Evolutionary conservation across 257 asterid genomes (phyloP).

Genomic region (Thymus quinquecostatus): DNA sequence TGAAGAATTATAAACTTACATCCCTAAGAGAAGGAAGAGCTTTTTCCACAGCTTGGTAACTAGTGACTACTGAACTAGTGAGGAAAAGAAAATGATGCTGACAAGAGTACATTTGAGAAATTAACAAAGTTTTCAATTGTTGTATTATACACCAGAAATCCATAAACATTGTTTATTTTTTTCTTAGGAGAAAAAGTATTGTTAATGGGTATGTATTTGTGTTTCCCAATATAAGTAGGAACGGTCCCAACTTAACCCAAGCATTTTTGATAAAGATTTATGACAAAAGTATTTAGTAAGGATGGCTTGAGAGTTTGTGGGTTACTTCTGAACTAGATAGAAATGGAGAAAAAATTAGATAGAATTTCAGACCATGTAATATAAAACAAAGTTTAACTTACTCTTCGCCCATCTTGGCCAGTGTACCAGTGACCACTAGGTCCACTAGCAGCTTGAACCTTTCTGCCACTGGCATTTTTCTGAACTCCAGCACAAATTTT

Average conservation of each 20-base stretch:
- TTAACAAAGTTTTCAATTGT: conserved; percentile 3
- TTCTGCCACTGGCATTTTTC: conserved; percentile 80
- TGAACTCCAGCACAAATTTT: conserved; percentile 47
- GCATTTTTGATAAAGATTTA: conserved; percentile 25
- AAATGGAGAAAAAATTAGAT: conserved; percentile 3
- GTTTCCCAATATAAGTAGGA: not conserved
- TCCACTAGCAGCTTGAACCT: conserved; percentile 68
- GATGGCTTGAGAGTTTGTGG: not conserved
- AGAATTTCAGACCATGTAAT: not conserved
- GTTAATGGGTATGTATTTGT: not conserved
- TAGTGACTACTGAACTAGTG: not conserved
- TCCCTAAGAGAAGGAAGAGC: not conserved
- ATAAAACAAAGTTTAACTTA: conserved; percentile 45
- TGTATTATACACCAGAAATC: not conserved
- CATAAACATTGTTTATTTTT: not conserved
- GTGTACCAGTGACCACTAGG: conserved; percentile 85
- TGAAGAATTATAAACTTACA: not conserved
- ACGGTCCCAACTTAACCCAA: not conserved
- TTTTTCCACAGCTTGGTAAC: conserved; percentile 7
- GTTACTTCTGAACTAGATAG: conserved; percentile 10
- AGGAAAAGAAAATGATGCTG: conserved; percentile 2
- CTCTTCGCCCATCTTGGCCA: conserved; percentile 62
- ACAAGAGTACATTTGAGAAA: not conserved
- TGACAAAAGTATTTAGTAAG: not conserved
- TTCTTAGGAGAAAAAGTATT: not conserved